These are phyloP conservation scores for Marasmius oreades DNA, from an alignment of 1,284 basidiomycete genomes.

Conservation along the genomic window DNA sequence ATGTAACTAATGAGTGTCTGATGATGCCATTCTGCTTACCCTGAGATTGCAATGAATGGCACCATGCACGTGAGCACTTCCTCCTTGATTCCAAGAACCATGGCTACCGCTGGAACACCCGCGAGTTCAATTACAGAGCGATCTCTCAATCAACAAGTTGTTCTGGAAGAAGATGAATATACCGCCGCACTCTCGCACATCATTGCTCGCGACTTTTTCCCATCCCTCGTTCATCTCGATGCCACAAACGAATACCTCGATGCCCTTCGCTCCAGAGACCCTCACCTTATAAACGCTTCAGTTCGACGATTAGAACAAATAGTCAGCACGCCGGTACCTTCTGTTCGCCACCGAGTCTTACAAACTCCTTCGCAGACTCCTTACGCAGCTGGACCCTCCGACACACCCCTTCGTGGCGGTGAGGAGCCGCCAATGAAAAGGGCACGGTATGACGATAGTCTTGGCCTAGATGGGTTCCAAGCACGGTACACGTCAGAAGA, in stretches of 20 bases:
- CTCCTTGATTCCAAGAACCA: slow-evolving; percentile 12
- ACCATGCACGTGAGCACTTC: not conserved
- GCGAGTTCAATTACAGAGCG: slow-evolving; percentile 28
- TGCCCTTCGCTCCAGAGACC: slow-evolving; percentile 71
- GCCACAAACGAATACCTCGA: slow-evolving; percentile 84
- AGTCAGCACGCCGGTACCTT: slow-evolving; percentile 43
- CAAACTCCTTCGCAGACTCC: slow-evolving; percentile 67
- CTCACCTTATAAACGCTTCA: slow-evolving; percentile 67
- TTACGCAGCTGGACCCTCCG: slow-evolving; percentile 53
- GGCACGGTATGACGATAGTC: slow-evolving; percentile 50
- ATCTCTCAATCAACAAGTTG: slow-evolving; percentile 67
- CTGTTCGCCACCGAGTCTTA: slow-evolving; percentile 32
- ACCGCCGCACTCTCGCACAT: slow-evolving; percentile 89
- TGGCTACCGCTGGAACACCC: slow-evolving; percentile 13
- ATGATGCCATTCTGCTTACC: too few species aligned
- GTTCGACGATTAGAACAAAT: slow-evolving; percentile 72
- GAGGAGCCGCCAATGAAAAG: slow-evolving; percentile 46
- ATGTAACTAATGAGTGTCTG: too few species aligned
- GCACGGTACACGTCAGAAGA: slow-evolving; percentile 91
- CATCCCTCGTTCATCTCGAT: slow-evolving; percentile 82
- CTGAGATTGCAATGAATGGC: too few species aligned
- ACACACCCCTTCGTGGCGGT: slow-evolving; percentile 58
- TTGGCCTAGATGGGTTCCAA: slow-evolving; percentile 84
- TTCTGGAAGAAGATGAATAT: slow-evolving; percentile 96
- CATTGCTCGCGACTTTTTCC: slow-evolving; percentile 97